Evolutionary conservation across 176 grass and related monocot genomes (phyloP).

Genomic region (Eleusine indica): DNA sequence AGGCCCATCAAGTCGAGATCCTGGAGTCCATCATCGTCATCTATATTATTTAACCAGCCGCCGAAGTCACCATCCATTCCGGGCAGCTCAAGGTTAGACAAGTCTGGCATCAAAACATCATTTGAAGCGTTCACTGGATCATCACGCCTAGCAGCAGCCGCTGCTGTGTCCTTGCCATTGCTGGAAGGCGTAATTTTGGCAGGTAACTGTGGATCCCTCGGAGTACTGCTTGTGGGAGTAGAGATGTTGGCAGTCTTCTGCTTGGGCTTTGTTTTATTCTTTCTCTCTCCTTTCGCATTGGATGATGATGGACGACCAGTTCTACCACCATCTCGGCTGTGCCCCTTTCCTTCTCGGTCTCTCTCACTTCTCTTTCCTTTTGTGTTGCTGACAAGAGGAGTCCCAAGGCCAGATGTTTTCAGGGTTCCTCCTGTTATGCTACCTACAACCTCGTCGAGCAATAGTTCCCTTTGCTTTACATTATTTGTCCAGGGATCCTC

Average conservation of each 20-base stretch:
- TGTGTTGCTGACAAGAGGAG: conserved; percentile 60
- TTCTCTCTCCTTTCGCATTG: conserved; percentile 67
- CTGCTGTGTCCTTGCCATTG: conserved; percentile 45
- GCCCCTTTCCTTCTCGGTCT: conserved; percentile 72
- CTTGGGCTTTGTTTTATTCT: conserved; percentile 89
- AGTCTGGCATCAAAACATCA: conserved; percentile 47
- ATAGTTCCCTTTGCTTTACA: conserved; percentile 83
- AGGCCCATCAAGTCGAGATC: conserved; percentile 82
- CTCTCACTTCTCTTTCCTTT: conserved; percentile 96
- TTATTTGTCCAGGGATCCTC: conserved; percentile 89
- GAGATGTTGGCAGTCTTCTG: conserved; percentile 62
- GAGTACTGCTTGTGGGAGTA: conserved; percentile 50
- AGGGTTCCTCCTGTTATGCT: conserved; percentile 68
- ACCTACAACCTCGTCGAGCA: conserved; percentile 81
- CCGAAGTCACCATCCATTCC: conserved; percentile 66
- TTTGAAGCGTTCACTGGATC: conserved; percentile 36
- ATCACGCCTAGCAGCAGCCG: conserved; percentile 40
- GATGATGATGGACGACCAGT: conserved; percentile 59
- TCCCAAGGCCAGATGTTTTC: conserved; percentile 47
- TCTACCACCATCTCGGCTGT: conserved; percentile 52
- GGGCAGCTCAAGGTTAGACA: conserved; percentile 62
- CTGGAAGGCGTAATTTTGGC: conserved; percentile 38
- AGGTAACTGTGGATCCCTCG: conserved; percentile 36
- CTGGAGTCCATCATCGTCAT: conserved; percentile 67
- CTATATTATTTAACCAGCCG: conserved; percentile 71